Evolutionary conservation across 352 stramenopile genomes (phyloP).

Genomic region (Pythium monospermum): DNA sequence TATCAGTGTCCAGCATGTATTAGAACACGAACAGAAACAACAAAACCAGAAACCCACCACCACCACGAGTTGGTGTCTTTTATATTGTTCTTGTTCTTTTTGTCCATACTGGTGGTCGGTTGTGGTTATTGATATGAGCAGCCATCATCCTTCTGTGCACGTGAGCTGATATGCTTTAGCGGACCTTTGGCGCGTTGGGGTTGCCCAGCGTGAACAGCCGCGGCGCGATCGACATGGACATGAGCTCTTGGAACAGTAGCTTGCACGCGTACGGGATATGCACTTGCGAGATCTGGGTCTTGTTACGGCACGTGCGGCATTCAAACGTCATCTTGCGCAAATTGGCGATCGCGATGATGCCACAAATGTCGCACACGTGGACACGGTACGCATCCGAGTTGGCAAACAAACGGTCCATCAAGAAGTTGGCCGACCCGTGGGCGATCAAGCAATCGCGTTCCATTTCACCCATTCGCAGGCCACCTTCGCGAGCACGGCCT

Average conservation of each 20-base stretch:
- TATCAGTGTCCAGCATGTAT: no score
- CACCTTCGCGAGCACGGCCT: slow-evolving; percentile 96
- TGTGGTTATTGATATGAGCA: no score
- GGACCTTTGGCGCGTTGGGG: slow-evolving; percentile 56
- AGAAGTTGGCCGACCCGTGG: slow-evolving; percentile 98
- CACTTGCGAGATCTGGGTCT: slow-evolving; percentile 93
- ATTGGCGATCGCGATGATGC: slow-evolving; percentile 98
- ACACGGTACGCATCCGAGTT: slow-evolving; percentile 99
- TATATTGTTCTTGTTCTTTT: no score
- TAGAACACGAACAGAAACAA: no score
- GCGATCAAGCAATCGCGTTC: slow-evolving; percentile 99
- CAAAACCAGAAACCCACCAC: no score
- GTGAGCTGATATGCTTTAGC: no score
- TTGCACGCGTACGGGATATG: slow-evolving; percentile 99
- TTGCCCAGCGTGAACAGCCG: slow-evolving; percentile 94
- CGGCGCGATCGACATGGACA: slow-evolving; percentile 99
- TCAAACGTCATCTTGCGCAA: slow-evolving; percentile 99
- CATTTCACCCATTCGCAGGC: slow-evolving; percentile 99
- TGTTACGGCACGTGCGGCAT: slow-evolving; percentile 93
- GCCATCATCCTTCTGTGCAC: no score
- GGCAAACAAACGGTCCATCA: slow-evolving; percentile 99
- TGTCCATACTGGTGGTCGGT: no score
- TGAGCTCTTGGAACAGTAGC: slow-evolving; percentile 99
- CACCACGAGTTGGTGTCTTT: no score
- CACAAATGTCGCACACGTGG: slow-evolving; percentile 98